A percentile compares a stretch with the other conserved stretches of the same genome.
Conservation (phyloP, 495 filamentous ascomycete species). For the Pseudoneurospora amorphoporcata region DNA sequence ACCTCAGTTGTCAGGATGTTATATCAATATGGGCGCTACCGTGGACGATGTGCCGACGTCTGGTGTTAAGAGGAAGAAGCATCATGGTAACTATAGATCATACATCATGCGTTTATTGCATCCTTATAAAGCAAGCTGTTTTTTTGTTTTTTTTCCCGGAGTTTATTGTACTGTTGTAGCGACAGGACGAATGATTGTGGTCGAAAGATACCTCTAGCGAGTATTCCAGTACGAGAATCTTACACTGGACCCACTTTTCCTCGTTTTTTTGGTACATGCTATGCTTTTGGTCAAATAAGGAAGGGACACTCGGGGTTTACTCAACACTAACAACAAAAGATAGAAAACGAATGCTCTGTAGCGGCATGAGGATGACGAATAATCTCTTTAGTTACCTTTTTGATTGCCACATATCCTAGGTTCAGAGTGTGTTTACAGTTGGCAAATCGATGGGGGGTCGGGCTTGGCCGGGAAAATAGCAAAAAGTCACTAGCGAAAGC, state of each 20-base stretch:
- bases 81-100: neutral
- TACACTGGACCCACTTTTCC: neutral
- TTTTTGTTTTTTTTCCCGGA: no score
- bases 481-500: neutral
- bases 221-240: neutral
- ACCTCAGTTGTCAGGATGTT: neutral
- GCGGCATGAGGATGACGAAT: neutral
- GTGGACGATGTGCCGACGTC: neutral
- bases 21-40: neutral
- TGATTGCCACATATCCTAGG: neutral
- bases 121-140: neutral
- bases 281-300: neutral
- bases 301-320: neutral
- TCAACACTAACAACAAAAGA: neutral
- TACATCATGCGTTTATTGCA: neutral
- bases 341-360: neutral
- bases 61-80: neutral
- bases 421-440: neutral
- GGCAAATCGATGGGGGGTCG: neutral
- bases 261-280: neutral
- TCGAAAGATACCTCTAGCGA: neutral
- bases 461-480: neutral
- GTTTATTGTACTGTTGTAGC: neutral
- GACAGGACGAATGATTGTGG: neutral
- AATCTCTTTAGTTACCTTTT: neutral